phyloP scores from a whole-genome alignment of 139 green algal genomes.

The Yamagishiella unicocca region DNA sequence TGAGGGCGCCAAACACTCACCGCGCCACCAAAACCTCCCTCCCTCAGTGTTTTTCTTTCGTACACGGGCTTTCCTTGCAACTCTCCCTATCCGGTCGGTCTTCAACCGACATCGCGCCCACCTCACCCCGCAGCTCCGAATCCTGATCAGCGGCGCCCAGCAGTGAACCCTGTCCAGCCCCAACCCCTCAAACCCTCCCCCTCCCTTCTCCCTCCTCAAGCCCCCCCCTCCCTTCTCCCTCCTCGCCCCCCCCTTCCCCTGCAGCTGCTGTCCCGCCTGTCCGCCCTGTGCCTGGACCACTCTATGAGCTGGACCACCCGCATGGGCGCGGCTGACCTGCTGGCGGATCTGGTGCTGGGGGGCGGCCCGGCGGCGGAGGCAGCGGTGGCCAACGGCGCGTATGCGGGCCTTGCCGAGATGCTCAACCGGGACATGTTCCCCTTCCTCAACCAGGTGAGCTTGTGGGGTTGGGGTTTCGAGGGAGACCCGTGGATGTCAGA shows the following conservation, averaged over 20 bases:
- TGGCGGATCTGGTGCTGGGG: slow-evolving; percentile 39
- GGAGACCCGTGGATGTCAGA: too few relatives aligned
- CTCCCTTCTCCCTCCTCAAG: not conserved
- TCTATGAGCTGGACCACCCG: slow-evolving; percentile 11
- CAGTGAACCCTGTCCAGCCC: too few relatives aligned
- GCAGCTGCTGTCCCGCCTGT: slow-evolving; percentile 25
- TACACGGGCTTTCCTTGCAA: too few relatives aligned
- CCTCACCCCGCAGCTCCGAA: too few relatives aligned
- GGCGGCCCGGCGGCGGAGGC: slow-evolving; percentile 18
- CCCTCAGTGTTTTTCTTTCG: too few relatives aligned
- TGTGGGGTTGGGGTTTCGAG: too few relatives aligned
- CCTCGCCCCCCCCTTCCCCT: not conserved
- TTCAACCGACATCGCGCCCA: too few relatives aligned
- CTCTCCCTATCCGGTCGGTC: too few relatives aligned
- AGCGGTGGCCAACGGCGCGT: slow-evolving; percentile 32
- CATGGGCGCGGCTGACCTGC: slow-evolving; percentile 38
- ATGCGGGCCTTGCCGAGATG: slow-evolving; percentile 21
- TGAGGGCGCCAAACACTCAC: too few relatives aligned
- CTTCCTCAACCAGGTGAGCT: slow-evolving; percentile 35
- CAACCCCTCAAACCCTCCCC: too few relatives aligned
- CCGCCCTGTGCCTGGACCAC: slow-evolving; percentile 19
- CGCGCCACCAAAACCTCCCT: too few relatives aligned
- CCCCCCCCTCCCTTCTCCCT: not conserved
- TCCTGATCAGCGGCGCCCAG: too few relatives aligned
- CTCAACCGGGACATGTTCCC: slow-evolving; percentile 42